Evolutionary conservation across 208 protist genomes (phyloP).

Genomic region (Leishmania tropica): DNA sequence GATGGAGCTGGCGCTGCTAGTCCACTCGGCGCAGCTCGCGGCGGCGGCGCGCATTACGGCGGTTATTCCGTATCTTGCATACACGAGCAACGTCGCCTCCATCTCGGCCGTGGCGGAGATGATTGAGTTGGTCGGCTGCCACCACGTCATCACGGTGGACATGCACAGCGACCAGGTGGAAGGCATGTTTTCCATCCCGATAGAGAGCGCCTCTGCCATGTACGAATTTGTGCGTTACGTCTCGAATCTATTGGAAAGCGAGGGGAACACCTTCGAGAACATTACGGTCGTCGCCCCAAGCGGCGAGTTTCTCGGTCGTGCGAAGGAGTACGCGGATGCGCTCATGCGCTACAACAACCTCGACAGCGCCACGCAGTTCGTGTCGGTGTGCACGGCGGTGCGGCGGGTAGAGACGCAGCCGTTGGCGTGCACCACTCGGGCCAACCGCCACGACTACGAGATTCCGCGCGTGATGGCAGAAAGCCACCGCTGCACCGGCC

Average conservation of each 20-base stretch:
- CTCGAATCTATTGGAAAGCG: slow-evolving; percentile 58
- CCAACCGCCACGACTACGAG: background rate
- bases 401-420: slow-evolving; percentile 44
- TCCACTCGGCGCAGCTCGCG: slow-evolving; percentile 81
- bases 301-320: slow-evolving; percentile 58
- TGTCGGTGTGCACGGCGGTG: slow-evolving; percentile 83
- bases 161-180: slow-evolving; percentile 92
- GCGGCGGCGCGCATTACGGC: slow-evolving; percentile 89
- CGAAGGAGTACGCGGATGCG: slow-evolving; percentile 85
- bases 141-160: slow-evolving; percentile 94
- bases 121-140: slow-evolving; percentile 86
- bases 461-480: background rate
- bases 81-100: slow-evolving; percentile 92
- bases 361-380: slow-evolving; percentile 67
- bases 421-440: background rate
- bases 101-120: slow-evolving; percentile 91
- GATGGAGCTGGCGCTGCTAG: slow-evolving; percentile 94
- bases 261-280: slow-evolving; percentile 69
- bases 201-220: slow-evolving; percentile 87
- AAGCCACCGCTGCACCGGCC: background rate
- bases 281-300: slow-evolving; percentile 79
- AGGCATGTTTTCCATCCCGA: slow-evolving; percentile 95
- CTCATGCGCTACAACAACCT: slow-evolving; percentile 81
- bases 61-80: slow-evolving; percentile 94
- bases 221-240: slow-evolving; percentile 90